Evolutionary conservation across 1,284 basidiomycete genomes (phyloP).

Genomic region (Ganoderma lucidum): DNA sequence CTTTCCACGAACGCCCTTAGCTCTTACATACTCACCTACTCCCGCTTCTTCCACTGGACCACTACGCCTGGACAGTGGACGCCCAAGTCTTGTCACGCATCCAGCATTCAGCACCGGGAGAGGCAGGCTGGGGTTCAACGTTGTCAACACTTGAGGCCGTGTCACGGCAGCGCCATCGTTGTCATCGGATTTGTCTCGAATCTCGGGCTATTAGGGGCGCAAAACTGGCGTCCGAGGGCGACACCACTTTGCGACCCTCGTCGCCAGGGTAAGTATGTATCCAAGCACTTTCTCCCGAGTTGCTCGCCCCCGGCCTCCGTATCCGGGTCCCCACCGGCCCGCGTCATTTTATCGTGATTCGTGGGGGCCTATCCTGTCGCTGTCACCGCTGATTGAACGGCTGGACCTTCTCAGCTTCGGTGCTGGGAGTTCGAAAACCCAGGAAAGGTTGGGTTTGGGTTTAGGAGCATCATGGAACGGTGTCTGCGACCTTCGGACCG

Average conservation of each 20-base stretch:
- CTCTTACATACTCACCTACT: neutral
- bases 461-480: neutral
- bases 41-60: neutral
- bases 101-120: neutral
- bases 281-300: neutral
- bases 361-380: neutral
- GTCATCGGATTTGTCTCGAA: neutral
- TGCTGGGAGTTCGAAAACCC: neutral
- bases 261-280: constrained; percentile 23
- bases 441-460: neutral
- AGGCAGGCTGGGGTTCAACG: too few relatives aligned
- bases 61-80: neutral
- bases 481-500: neutral
- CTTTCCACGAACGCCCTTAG: neutral
- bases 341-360: neutral
- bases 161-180: neutral
- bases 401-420: neutral
- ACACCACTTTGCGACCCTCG: constrained; percentile 21
- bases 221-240: neutral
- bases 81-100: neutral
- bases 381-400: neutral
- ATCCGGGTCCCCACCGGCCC: neutral
- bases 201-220: neutral
- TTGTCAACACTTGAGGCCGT: too few relatives aligned
- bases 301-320: neutral